A percentile compares a stretch with the other conserved stretches of the same genome.
Conservation (phyloP, 2,329 filamentous ascomycete genomes). For the Diaporthe sp. region DNA sequence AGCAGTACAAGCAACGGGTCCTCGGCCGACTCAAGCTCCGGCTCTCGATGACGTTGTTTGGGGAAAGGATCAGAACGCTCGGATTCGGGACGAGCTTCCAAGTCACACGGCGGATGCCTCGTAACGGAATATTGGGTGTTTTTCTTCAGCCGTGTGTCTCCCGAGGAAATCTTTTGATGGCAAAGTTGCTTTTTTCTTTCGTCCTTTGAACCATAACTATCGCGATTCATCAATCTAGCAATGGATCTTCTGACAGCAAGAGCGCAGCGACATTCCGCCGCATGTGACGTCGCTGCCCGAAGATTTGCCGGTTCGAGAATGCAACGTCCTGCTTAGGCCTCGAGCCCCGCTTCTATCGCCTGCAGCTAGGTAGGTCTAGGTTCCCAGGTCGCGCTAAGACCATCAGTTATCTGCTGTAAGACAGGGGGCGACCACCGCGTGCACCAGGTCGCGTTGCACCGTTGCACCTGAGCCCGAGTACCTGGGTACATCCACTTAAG, state of each 20-base stretch:
- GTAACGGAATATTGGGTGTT: neutral
- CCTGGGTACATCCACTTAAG: neutral
- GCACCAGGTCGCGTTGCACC: neutral
- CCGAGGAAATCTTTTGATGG: neutral
- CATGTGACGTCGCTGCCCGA: constrained; percentile 25
- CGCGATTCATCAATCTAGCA: neutral
- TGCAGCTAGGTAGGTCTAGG: too few relatives aligned
- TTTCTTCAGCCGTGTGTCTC: neutral
- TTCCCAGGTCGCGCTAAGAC: neutral
- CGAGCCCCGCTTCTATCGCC: neutral
- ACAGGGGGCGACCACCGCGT: too few relatives aligned
- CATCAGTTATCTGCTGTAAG: neutral
- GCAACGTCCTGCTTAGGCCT: neutral
- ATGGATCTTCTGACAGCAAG: neutral
- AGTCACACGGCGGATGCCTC: neutral
- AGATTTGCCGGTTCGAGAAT: constrained; percentile 2
- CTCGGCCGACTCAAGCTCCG: constrained; percentile 19
- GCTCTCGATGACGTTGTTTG: constrained; percentile 25
- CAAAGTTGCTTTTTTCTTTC: neutral
- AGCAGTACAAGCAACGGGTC: neutral
- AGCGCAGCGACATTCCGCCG: neutral
- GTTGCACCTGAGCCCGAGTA: neutral
- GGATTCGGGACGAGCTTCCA: neutral
- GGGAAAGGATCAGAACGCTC: neutral
- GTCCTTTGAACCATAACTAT: neutral